phyloP scores from a whole-genome alignment of 495 filamentous ascomycete species.

The Echria macrotheca region DNA sequence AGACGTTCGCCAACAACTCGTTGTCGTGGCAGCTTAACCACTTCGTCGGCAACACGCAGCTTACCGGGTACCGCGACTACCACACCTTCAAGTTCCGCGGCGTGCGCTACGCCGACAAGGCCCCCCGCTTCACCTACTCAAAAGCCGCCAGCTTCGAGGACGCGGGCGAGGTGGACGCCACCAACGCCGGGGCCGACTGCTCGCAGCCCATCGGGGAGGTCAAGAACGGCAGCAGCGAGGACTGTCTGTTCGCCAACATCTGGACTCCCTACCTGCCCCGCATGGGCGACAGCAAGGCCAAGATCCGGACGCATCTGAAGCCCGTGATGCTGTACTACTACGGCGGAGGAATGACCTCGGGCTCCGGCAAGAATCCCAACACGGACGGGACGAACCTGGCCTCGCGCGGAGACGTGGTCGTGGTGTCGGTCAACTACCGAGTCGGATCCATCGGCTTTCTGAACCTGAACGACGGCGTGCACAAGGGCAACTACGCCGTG shows the following conservation, averaged over 20 bases:
- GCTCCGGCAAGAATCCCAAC: conserved; percentile 32
- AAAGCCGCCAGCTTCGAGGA: conserved; percentile 18
- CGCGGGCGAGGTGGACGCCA: conserved; percentile 17
- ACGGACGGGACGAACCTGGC: conserved; percentile 41
- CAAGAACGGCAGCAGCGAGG: conserved; percentile 26
- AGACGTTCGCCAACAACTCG: conserved; percentile 21
- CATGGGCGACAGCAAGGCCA: background rate
- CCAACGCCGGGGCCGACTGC: conserved; percentile 26
- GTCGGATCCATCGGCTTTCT: conserved; percentile 25
- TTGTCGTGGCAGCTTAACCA: conserved; percentile 29
- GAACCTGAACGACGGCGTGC: conserved; percentile 27
- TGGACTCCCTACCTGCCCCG: conserved; percentile 35
- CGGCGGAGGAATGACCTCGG: conserved; percentile 31
- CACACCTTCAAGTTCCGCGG: conserved; percentile 38
- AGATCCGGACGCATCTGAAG: conserved; percentile 16
- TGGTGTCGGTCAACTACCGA: conserved; percentile 34
- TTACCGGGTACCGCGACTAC: conserved; percentile 36
- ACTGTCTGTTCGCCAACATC: conserved; percentile 38
- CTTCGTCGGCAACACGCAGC: conserved; percentile 22
- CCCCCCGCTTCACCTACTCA: conserved; percentile 32
- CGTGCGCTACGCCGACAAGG: conserved; percentile 34
- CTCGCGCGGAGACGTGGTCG: conserved; percentile 41
- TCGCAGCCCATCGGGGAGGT: conserved; percentile 29
- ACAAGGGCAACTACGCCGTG: conserved; percentile 28
- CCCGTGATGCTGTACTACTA: conserved; percentile 38